phyloP scores from a whole-genome alignment of 768 basidiomycete species.

The Hirschioporus abietinus region DNA sequence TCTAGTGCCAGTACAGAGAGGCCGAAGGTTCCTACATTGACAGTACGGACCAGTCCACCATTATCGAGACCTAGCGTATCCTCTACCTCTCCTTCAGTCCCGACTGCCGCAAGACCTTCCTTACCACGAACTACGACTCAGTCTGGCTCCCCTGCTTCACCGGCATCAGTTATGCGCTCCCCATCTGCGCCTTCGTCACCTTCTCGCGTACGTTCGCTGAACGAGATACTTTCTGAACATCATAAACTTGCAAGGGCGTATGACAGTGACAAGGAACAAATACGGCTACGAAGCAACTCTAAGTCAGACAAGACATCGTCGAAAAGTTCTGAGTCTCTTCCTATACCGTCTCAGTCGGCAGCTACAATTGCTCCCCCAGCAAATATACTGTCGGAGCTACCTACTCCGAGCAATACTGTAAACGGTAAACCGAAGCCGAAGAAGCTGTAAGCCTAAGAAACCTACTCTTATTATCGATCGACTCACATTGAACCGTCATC shows the following conservation, averaged over 20 bases:
- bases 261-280: slow-evolving; percentile 18
- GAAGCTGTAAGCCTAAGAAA: slow-evolving; percentile 42
- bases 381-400: slow-evolving; percentile 18
- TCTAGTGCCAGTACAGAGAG: slow-evolving; percentile 30
- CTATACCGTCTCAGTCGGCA: slow-evolving; percentile 11
- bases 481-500: slow-evolving; percentile 18
- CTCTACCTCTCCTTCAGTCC: slow-evolving; percentile 29
- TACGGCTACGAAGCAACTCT: slow-evolving; percentile 12
- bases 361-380: slow-evolving; percentile 16
- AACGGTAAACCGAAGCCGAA: slow-evolving; percentile 36
- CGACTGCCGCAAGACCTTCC: slow-evolving; percentile 21
- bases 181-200: slow-evolving; percentile 40
- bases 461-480: background rate
- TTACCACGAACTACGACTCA: slow-evolving; percentile 24
- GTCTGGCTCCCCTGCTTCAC: slow-evolving; percentile 19
- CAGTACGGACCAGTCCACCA: background rate
- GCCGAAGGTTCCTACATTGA: background rate
- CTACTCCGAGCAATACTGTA: slow-evolving; percentile 23
- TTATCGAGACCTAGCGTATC: slow-evolving; percentile 36
- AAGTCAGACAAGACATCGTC: slow-evolving; percentile 3
- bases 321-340: slow-evolving; percentile 9
- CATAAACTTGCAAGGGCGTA: slow-evolving; percentile 31
- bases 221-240: slow-evolving; percentile 39
- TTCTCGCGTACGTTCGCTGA: slow-evolving; percentile 49
- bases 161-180: slow-evolving; percentile 29